Percentiles rank a stretch among this genome's conserved stretches.
phyloP scores from a whole-genome alignment of 2,329 filamentous ascomycete species.

The Aspergillus alliaceus region DNA sequence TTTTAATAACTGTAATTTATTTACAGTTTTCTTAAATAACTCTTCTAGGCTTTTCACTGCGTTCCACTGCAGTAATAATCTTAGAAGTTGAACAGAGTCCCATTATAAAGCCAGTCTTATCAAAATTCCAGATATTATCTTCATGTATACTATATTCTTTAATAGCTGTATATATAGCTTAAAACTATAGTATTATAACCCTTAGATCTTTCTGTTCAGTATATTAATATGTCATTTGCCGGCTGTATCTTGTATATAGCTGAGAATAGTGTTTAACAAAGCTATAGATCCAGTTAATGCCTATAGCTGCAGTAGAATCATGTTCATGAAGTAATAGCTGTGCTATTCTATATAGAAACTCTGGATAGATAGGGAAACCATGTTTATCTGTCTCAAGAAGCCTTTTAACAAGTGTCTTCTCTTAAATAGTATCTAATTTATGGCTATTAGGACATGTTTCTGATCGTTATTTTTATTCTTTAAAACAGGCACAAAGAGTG shows the following conservation, averaged over 20 bases:
- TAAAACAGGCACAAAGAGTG: too few species aligned
- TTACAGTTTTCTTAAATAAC: constrained; percentile 10
- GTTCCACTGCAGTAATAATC: constrained; percentile 10
- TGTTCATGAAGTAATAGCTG: background rate
- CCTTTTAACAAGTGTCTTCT: constrained; percentile 4
- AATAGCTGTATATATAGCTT: too few species aligned
- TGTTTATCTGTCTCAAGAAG: constrained; percentile 3
- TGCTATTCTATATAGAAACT: constrained; percentile 7
- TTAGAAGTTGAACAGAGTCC: constrained; percentile 6
- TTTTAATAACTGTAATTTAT: constrained; percentile 15
- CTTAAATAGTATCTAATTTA: constrained; percentile 6
- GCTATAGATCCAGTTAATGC: constrained; percentile 5
- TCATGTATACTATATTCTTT: background rate
- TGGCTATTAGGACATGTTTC: constrained; percentile 2
- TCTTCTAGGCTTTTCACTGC: constrained; percentile 2
- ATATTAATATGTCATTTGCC: constrained; percentile 1
- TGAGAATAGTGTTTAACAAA: constrained; percentile 7
- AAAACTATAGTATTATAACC: background rate
- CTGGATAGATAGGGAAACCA: constrained; percentile 1
- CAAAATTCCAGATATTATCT: too few species aligned
- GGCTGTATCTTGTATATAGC: constrained; percentile 2
- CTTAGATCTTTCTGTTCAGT: background rate
- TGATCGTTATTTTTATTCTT: background rate
- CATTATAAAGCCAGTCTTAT: constrained; percentile 12
- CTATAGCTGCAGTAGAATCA: background rate